Base-by-base conservation (phyloP, 2,329 filamentous ascomycete genomes). In the Trichoderma brevicompactum region DNA sequence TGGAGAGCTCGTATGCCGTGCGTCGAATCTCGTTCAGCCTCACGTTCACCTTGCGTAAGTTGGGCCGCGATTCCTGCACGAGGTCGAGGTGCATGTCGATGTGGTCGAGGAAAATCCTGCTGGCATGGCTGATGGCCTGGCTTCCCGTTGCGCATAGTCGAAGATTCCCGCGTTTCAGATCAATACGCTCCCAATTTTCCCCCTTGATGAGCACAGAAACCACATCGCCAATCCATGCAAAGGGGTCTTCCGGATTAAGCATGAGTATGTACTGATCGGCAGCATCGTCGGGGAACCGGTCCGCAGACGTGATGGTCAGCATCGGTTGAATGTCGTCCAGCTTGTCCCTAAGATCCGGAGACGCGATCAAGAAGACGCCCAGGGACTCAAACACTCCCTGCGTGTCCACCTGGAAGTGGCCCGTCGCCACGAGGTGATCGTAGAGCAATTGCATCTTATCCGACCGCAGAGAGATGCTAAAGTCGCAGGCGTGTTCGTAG, bases 401-500 rank as follows among this genome's bases (percentile, higher is more conserved):
- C 23, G 88, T 90, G 67, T 92, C 89, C 15, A 99, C 88, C 36
- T 96, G 85, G 72, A 98, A 96, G 75, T 99, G 95, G 3, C 92
- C 92, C 0, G 92, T 90, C 48, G 90, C 83, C 12, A 92, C 87
- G 8, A 99, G 83, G 28, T 92, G 87, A 70, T 96, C 91, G 69
- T 94, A 91, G 34, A 99, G 85, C 43, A 91, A 87, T 66, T 89
- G 88, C 67, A 96, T 82, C 67, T 86, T 85, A 38, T 91, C 87
- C 8, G 85, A 83, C 5, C 79, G 74, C 50, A 93, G 85, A 41
- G 90, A 89, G 73, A 98, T 90, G 76, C 92, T 97, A 77, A 95
- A 97, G 76, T 99, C 95, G 9, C 93, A 96, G 5, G 92, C 92
- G 74, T 99, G 98, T 76, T 99, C 95, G 73, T 99, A 99, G 66